phyloP scores from a whole-genome alignment of 805 yeast species.

The Hanseniaspora guilliermondii region DNA sequence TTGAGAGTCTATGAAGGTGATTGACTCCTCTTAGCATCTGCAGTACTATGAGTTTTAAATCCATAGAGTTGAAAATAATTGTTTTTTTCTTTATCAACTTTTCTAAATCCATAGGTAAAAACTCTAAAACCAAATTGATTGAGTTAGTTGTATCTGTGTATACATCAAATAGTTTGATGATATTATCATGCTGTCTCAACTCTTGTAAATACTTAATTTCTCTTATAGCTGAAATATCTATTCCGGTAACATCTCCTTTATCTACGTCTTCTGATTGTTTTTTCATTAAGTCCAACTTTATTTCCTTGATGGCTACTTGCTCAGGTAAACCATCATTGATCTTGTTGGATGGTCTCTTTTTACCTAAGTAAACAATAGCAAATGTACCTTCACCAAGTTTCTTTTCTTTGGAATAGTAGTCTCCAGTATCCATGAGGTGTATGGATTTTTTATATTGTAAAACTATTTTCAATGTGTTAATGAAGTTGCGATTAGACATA shows the following conservation, averaged over 20 bases:
- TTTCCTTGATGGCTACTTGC: constrained; percentile 83
- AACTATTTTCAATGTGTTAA: too few species aligned
- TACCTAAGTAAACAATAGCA: constrained; percentile 88
- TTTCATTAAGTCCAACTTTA: constrained; percentile 43
- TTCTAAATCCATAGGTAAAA: constrained; percentile 83
- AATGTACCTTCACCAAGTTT: constrained; percentile 99
- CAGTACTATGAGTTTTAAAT: constrained; percentile 82
- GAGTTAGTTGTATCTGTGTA: constrained; percentile 44
- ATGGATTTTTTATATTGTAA: neutral
- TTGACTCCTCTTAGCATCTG: constrained; percentile 92
- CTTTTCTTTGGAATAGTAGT: constrained; percentile 35
- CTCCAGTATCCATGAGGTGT: neutral
- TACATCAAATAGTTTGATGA: constrained; percentile 81
- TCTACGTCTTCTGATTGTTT: constrained; percentile 1
- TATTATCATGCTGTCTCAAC: constrained; percentile 51
- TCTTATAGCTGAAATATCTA: constrained; percentile 94
- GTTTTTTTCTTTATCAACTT: constrained; percentile 70
- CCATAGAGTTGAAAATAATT: constrained; percentile 68
- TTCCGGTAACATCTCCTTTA: constrained; percentile 34
- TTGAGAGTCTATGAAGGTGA: constrained; percentile 85
- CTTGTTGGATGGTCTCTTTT: constrained; percentile 29
- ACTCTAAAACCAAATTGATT: constrained; percentile 82
- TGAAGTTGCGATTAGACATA: too few species aligned
- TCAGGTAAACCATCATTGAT: constrained; percentile 34
- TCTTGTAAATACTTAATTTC: constrained; percentile 85